Evolutionary conservation across 192 early-diverging fungal genomes (phyloP).

Genomic region (Backusella luteola): DNA sequence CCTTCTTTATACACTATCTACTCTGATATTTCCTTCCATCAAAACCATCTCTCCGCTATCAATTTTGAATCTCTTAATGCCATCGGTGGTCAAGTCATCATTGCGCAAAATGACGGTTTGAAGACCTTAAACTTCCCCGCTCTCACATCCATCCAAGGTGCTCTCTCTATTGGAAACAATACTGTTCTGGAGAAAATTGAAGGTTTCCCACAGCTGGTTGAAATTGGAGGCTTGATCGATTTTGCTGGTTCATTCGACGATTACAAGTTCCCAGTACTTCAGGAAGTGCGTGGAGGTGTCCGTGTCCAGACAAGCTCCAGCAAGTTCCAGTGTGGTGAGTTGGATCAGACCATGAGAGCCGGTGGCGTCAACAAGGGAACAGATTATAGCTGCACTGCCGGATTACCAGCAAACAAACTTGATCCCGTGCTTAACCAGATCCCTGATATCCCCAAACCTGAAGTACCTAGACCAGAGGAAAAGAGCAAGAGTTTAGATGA

Average conservation of each 20-base stretch:
- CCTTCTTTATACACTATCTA: constrained; percentile 42
- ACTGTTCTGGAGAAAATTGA: constrained; percentile 52
- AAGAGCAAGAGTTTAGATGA: background rate
- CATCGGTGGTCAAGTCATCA: constrained; percentile 52
- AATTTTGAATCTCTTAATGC: constrained; percentile 40
- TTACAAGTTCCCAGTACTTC: constrained; percentile 51
- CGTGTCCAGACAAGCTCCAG: constrained; percentile 55
- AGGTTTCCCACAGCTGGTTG: constrained; percentile 53
- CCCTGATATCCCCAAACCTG: background rate
- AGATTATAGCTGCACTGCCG: constrained; percentile 17
- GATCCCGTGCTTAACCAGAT: constrained; percentile 17
- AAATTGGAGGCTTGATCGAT: constrained; percentile 55
- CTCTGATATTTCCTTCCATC: constrained; percentile 60
- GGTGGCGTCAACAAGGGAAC: constrained; percentile 24
- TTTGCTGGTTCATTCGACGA: constrained; percentile 58
- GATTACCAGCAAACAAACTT: constrained; percentile 8
- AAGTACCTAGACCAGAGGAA: background rate
- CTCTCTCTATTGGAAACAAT: constrained; percentile 68
- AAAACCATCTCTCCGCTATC: constrained; percentile 54
- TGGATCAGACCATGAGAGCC: constrained; percentile 15
- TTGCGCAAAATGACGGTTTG: constrained; percentile 59
- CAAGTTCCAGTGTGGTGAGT: constrained; percentile 44
- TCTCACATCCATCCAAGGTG: constrained; percentile 54
- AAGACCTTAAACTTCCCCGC: constrained; percentile 51
- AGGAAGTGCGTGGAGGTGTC: constrained; percentile 60